Base-by-base conservation (phyloP, 2,329 filamentous ascomycete species). In the Daldinia sp. region DNA sequence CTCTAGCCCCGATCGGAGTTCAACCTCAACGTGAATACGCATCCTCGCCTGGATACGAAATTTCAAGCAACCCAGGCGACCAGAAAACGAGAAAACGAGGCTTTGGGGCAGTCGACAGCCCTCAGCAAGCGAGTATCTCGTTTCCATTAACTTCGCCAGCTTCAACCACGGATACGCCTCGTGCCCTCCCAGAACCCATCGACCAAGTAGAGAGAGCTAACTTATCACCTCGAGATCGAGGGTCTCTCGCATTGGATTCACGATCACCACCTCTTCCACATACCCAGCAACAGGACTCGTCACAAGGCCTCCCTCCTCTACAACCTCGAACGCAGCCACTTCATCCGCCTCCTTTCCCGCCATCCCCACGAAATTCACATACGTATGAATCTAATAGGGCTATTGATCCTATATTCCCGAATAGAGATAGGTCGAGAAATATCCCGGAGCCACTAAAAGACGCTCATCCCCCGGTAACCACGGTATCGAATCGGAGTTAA, bases 371-470 rank as follows among this genome's bases (percentile, higher is more conserved):
- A 61, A 73, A 63, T 53, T 33, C 63, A 20, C 73, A 73, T 15
- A 20, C 61, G 10, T 77, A 78, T 63, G 76, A 76, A 28, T 70
- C 70, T 28, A 75, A 74, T 46, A 74, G 75, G 18, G 62, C 64
- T 7, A 65, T 74, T 54, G 77, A 78, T 63, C 77, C 77, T 23
- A 78, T 79, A 58, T 79, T 78, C 41, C 77, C 77, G 28, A 73
- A 78, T 60, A 72, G 77, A 73, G 76, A 79, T 44, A 74, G 77
- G 66, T 72, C 74, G 26, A 71, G 75, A 55, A 75, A 72, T 56
- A 77, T 73, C 33, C 70, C 75, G 39, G 77, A 78, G 61, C 75
- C 75, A 53, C 63, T 73, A 48, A 76, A 75, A 60, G 72, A 74
- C 35, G 58, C 74, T 37, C 73, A 75, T 65, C 73, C 75, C n/a